Evolutionary conservation across 2,329 filamentous ascomycete genomes (phyloP).

Genomic region (Exophiala calicioides): DNA sequence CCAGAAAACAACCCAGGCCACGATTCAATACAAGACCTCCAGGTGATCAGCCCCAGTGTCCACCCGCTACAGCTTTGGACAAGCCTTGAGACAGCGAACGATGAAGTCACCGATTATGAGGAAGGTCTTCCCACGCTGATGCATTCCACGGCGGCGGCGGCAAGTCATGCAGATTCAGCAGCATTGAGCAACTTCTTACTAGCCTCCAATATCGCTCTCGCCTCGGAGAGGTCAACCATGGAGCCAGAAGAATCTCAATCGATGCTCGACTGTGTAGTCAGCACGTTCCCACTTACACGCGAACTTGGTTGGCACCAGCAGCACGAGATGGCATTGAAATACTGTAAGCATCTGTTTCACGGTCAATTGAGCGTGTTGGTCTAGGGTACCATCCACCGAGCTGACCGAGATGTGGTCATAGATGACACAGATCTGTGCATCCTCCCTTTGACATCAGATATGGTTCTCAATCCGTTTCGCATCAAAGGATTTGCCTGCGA

Average conservation of each 20-base stretch:
- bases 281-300: constrained; percentile 1
- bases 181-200: constrained; percentile 1
- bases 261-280: constrained; percentile 2
- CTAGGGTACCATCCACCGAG: neutral
- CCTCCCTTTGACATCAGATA: constrained; percentile 13
- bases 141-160: no score
- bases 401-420: constrained; percentile 3
- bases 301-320: constrained; percentile 1
- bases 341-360: no score
- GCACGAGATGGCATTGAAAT: constrained; percentile 2
- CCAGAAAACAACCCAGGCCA: neutral
- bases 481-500: constrained; percentile 8
- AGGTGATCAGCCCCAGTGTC: neutral
- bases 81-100: neutral
- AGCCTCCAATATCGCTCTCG: neutral
- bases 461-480: constrained; percentile 16
- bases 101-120: neutral
- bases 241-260: neutral
- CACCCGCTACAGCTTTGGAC: neutral
- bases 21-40: neutral
- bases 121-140: no score
- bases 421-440: constrained; percentile 17
- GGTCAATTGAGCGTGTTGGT: neutral
- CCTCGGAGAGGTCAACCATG: constrained; percentile 1
- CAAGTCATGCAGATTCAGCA: no score